phyloP scores from a whole-genome alignment of 106 monocot species.

The Posidonia australis region DNA sequence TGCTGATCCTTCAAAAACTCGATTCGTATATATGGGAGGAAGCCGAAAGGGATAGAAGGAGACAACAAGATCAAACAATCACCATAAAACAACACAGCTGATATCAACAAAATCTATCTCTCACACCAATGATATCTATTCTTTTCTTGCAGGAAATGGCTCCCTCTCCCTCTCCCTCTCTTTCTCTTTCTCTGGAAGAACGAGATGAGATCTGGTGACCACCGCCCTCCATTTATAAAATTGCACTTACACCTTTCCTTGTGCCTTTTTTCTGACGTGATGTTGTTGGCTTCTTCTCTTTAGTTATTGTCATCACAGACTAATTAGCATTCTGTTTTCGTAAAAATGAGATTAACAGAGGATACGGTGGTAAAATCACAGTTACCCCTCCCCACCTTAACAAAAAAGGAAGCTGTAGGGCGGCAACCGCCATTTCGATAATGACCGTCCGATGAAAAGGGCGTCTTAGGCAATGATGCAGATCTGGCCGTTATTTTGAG shows the following conservation, averaged over 20 bases:
- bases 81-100: neutral
- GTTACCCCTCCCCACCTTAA: neutral
- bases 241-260: neutral
- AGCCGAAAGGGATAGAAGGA: neutral
- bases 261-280: neutral
- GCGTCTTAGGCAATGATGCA: neutral
- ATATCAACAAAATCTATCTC: neutral
- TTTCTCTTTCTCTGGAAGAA: neutral
- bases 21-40: neutral
- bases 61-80: neutral
- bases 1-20: neutral
- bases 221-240: neutral
- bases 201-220: neutral
- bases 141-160: no score
- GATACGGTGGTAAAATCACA: neutral
- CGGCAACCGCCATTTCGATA: constrained; percentile 19
- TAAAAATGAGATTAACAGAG: neutral
- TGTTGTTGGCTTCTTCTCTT: neutral
- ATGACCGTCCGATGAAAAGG: constrained; percentile 18
- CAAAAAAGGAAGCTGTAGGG: neutral
- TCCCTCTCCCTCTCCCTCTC: neutral
- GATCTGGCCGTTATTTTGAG: constrained; percentile 13
- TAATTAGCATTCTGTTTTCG: neutral
- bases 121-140: neutral
- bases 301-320: neutral